Evolutionary conservation across 2,329 filamentous ascomycete genomes (phyloP), one percentile per base, ranked within the genome.

Genomic region (Tolypocladium sp.): DNA sequence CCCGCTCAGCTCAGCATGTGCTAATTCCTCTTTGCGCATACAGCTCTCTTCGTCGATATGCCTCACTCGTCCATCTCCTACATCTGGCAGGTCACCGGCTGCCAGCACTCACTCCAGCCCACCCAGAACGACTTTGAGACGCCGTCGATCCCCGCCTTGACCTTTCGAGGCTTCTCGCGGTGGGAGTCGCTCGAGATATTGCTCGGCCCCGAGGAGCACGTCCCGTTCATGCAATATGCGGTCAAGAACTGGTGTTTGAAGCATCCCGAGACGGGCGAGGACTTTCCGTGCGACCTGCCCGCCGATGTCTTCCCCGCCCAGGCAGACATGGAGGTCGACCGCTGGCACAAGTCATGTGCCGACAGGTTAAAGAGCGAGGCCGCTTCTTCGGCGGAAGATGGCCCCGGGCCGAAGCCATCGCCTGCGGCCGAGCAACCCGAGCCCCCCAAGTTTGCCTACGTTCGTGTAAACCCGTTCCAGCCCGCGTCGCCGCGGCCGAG

Each of bases 181-280:
- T 99, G 93, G 93, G 89, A 96, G 76, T 91, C 90, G 0, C 89
- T 97, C 58, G 91, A 97, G 75, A 82, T 96, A 27, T 78, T 97
- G 41, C 82, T 97, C 2, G 90, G 87, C 2, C 94, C 94, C 0
- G 88, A 94, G 65, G 90, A 95, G 67, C 92, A 97, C 75, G 89
- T 92, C 1, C 85, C 85, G 0, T 93, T 92, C 66, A 73, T 99
- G 30, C 91, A 94, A 67, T 87, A 84, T 67, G 91, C 92, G 0
- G 89, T 96, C 4, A 82, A 82, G 61, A 80, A 89, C 63, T 97
- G 92, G 82, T 80, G 85, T 41, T 81, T 97, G 60, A 83, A 82
- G 61, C 85, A 95, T 67, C 89, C 89, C 0, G 83, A 85, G 51
- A 91, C 92, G 0, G 86, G 89, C 46, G 83, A 86, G 59, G 77